Evolutionary conservation across 2,329 filamentous ascomycete species (phyloP).

Genomic region (Trichoderma aggressivum): DNA sequence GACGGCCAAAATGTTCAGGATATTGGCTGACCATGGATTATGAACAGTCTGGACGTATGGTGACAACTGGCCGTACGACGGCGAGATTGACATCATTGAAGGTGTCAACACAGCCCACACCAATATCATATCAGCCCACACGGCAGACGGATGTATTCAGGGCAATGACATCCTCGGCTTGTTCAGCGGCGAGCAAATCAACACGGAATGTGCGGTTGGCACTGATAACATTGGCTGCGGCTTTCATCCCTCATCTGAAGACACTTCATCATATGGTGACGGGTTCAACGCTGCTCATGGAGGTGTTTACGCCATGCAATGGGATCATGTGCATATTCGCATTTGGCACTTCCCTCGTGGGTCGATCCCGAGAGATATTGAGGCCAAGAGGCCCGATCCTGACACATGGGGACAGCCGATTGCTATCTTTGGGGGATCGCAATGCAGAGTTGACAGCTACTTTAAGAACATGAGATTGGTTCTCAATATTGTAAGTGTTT

Average conservation of each 20-base stretch:
- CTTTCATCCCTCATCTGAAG: constrained; percentile 38
- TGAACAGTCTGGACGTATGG: constrained; percentile 52
- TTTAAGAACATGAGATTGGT: constrained; percentile 70
- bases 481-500: constrained; percentile 58
- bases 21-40: not conserved
- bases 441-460: constrained; percentile 62
- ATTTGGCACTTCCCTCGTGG: constrained; percentile 75
- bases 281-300: constrained; percentile 64
- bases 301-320: constrained; percentile 69
- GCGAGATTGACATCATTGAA: constrained; percentile 70
- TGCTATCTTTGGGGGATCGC: constrained; percentile 62
- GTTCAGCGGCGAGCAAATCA: constrained; percentile 28
- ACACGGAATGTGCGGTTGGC: constrained; percentile 38
- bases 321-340: constrained; percentile 64
- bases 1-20: too few species aligned
- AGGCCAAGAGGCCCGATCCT: constrained; percentile 57
- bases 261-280: constrained; percentile 54
- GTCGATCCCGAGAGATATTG: constrained; percentile 63
- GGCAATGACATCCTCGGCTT: constrained; percentile 22
- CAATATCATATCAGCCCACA: constrained; percentile 63
- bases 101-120: constrained; percentile 60
- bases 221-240: constrained; percentile 44
- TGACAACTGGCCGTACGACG: constrained; percentile 56
- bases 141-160: constrained; percentile 37
- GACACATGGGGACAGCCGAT: constrained; percentile 64